Evolutionary conservation across 768 basidiomycete genomes (phyloP), one percentile per base, ranked within the genome.

Genomic region (Steccherinum ochraceum): DNA sequence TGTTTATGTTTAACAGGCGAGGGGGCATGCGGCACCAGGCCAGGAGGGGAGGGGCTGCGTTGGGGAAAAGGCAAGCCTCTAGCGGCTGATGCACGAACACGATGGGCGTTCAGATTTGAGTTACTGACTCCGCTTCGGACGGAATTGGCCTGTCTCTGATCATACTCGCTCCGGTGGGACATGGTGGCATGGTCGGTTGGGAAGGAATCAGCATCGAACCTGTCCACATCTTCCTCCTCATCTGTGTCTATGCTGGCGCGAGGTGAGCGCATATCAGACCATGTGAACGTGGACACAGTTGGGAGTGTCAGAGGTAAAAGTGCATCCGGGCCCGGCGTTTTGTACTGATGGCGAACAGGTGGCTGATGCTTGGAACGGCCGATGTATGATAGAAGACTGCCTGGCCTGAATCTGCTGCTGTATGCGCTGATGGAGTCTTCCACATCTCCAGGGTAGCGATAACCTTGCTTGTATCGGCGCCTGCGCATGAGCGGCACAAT

Each of bases 271-370:
- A 61, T 45, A 52, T 58, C 60, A 18, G 60, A 60, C 60, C 60
- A 64, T 48, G 58, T 59, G 49, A 64, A 57, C 27, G 59, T 58
- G 49, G 63, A 64, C 50, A 61, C 48, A 30, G 57, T 57, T 42
- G 51, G 51, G 50, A 62, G 52, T 7, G 30, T 35, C 47, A 61
- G 54, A 41, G 61, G 61, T 19, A 57, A 57, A 20, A 56, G 51
- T 49, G 53, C 51, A 50, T 55, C 60, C 56, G 53, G 58, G 52
- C 60, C 59, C 56, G 59, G n/a, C 47, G 45, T 52, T 42, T 48
- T 50, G 25, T 27, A n/a, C n/a, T 55, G 50, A 52, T 55, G 47
- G 41, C 26, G 51, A 43, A 41, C 45, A 24, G 40, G 24, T 24
- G 41, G 49, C 35, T 27, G 40, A 23, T 39, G 35, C 40, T 44